Base-by-base conservation (phyloP, 495 filamentous ascomycete species). In the Penicillium mononematosum region DNA sequence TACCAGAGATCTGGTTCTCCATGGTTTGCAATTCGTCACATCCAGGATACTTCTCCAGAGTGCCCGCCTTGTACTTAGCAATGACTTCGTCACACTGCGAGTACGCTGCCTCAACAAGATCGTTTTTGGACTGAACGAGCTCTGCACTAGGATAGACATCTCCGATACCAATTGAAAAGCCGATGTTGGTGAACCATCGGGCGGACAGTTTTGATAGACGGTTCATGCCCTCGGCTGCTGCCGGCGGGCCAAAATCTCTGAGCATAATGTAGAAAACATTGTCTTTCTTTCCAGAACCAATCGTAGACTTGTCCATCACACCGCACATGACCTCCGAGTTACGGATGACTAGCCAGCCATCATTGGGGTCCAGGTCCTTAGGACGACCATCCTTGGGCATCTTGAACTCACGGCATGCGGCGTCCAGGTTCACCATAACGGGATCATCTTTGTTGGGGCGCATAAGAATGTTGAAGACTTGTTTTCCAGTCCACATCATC, bases 281-380 rank as follows among this genome's bases (percentile, higher is more conserved):
- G 69, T 96, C 92, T 69, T 98, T 98, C 77, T 98, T 98, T 65
- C 94, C 94, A 12, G 88, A 90, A 60, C 94, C 94, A 42, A 98
- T 88, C 0, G 91, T 96, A 2, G 89, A 86, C 68, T 98, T 98
- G 73, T 98, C 94, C 92, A 98, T 96, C 36, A 91, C 84, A 63
- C 94, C 94, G 65, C 94, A 97, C 91, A 98, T 97, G 58, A 98
- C 85, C 69, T 97, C 94, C 0, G 92, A 96, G 63, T 98, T 97
- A 41, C 94, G 88, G 61, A 98, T 86, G 16, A 96, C 89, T 25
- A 98, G 78, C 83, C 87, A 97, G 7, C 83, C 81, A 71, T 98
- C 94, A 60, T 96, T 88, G 4, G 81, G 79, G 62, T 89, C 85
- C 74, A 98, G 83, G 64, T 97, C 93, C 7, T 75, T 70, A 79